phyloP scores from a whole-genome alignment of 768 basidiomycete species.

The Pleurotus eryngii region DNA sequence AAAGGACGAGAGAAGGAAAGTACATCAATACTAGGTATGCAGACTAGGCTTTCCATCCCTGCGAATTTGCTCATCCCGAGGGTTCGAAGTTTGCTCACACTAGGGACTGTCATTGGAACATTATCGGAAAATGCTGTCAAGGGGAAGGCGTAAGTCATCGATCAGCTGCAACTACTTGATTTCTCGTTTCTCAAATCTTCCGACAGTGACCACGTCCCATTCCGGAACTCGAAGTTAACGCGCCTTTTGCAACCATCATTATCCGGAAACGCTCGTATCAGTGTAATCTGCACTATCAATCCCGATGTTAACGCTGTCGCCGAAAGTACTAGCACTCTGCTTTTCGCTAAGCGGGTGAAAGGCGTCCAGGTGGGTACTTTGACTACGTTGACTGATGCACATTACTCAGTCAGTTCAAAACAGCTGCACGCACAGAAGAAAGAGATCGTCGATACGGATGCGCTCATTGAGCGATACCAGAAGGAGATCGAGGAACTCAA shows the following conservation, averaged over 20 bases:
- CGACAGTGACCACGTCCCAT: constrained; percentile 83
- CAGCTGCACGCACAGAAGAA: constrained; percentile 87
- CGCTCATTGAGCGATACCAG: constrained; percentile 89
- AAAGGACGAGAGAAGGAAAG: constrained; percentile 92
- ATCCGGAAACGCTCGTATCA: constrained; percentile 92
- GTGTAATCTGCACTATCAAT: constrained; percentile 94
- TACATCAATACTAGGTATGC: constrained; percentile 88
- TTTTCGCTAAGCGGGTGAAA: constrained; percentile 91
- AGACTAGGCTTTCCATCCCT: neutral
- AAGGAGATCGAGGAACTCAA: constrained; percentile 93
- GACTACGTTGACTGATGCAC: too few relatives aligned
- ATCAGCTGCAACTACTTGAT: neutral
- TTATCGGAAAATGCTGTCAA: constrained; percentile 84
- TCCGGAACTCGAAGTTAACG: constrained; percentile 93
- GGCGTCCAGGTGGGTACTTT: constrained; percentile 62
- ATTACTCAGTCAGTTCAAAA: neutral
- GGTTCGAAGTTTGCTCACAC: constrained; percentile 71
- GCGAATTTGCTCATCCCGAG: too few relatives aligned
- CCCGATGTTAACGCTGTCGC: constrained; percentile 74
- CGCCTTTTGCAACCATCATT: constrained; percentile 93
- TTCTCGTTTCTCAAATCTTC: neutral
- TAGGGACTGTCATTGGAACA: constrained; percentile 90
- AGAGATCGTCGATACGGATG: constrained; percentile 90
- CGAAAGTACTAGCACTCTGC: constrained; percentile 85
- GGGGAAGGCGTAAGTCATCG: constrained; percentile 53